Conservation (phyloP, 2,329 filamentous ascomycete genomes). For the Clonostachys rosea region DNA sequence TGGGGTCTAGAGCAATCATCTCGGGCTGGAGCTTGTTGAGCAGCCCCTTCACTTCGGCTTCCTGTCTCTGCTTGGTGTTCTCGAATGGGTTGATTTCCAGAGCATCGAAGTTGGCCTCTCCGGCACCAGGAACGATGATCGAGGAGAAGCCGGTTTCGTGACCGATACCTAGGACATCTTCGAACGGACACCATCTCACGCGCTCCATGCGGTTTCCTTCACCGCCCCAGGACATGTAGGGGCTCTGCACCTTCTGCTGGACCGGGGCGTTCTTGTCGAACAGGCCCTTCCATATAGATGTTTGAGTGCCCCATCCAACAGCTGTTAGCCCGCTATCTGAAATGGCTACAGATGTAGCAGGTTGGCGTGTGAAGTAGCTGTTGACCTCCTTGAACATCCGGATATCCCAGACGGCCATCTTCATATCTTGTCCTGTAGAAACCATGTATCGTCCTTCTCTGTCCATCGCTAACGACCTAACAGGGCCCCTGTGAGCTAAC, state of each 20-base stretch:
- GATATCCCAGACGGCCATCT: conserved; percentile 95
- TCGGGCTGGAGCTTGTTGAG: conserved; percentile 94
- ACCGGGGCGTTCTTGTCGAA: conserved; percentile 69
- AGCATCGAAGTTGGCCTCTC: conserved; percentile 93
- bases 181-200: conserved; percentile 88
- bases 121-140: conserved; percentile 88
- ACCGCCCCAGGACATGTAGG: conserved; percentile 91
- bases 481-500: conserved; percentile 82
- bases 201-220: conserved; percentile 78
- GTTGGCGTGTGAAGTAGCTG: conserved; percentile 78
- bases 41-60: conserved; percentile 82
- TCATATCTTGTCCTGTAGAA: conserved; percentile 80
- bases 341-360: conserved; percentile 79
- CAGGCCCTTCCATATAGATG: conserved; percentile 86
- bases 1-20: conserved; percentile 93
- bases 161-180: conserved; percentile 83
- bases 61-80: conserved; percentile 85
- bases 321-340: conserved; percentile 86
- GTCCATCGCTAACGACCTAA: conserved; percentile 80
- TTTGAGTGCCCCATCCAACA: conserved; percentile 85
- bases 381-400: conserved; percentile 91
- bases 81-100: conserved; percentile 95
- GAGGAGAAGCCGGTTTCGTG: conserved; percentile 86
- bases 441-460: conserved; percentile 95
- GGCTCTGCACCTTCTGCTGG: conserved; percentile 77